Base-by-base conservation (phyloP, 805 yeast genomes). In the Monosporozyma yasuniensis region DNA sequence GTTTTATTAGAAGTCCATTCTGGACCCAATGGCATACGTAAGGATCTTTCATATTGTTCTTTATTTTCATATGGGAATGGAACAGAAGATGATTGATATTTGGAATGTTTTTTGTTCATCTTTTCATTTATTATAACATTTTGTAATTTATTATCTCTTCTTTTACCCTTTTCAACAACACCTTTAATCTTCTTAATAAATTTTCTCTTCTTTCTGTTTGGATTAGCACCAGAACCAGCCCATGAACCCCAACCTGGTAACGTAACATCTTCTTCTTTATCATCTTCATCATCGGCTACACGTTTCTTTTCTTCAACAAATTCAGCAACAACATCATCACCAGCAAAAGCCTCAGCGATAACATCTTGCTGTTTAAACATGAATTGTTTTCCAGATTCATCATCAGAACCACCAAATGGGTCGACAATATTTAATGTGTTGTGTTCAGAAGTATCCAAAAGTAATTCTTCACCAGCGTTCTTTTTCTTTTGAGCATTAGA, bases 221-320 rank as follows among this genome's bases (percentile, higher is more conserved):
- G 68, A 12, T 68, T 63, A 21, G 74, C 73, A 19, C 76, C 75
- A 9, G 77, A 79, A 37, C 96, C 96, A 10, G 91, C 85, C 99
- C 99, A 93, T 42, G 84, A 86, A 45, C 98, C 98, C 97, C 98
- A 93, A 1, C 99, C 99, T 3, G 97, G 98, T 47, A 90, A 69
- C 0, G 96, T 84, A 45, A 84, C 70, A 63, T 90, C 96, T 51
- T 84, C 83, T 60, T 83, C 89, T 62, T 87, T 77, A 67, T 91
- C 97, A 51, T 81, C 97, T 66, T 91, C 97, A 44, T 84, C 89
- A 42, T 72, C 77, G 5, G 76, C 73, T 11, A 77, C 77, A 56
- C 78, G 75, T 50, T 73, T 71, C 70, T 91, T 93, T 59, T 90
- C 98, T 12, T 71, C 75, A 54, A 79, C 80, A 65, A 93, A 93